Evolutionary conservation across 164 flowering plant species (phyloP).

Genomic region (Amborella trichopoda): DNA sequence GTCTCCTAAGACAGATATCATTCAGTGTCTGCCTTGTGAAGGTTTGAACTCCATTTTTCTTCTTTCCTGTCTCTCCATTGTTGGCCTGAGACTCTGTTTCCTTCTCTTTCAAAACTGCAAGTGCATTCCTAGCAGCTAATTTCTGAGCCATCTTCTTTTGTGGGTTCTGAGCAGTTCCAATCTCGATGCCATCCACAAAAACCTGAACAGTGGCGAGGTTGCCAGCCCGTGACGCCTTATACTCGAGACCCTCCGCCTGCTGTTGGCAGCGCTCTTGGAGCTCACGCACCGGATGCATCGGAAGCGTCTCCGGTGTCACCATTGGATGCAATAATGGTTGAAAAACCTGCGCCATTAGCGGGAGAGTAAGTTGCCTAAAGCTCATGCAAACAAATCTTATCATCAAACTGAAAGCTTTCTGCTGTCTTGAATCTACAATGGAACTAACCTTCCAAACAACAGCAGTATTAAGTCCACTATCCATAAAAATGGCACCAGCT

Average conservation of each 20-base stretch:
- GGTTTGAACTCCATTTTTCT: slow-evolving; percentile 60
- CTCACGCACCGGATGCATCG: slow-evolving; percentile 98
- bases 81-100: slow-evolving; percentile 42
- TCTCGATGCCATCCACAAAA: slow-evolving; percentile 79
- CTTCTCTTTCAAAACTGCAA: slow-evolving; percentile 72
- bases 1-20: slow-evolving; percentile 84
- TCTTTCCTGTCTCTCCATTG: slow-evolving; percentile 42
- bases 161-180: slow-evolving; percentile 85
- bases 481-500: slow-evolving; percentile 95
- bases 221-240: slow-evolving; percentile 77
- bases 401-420: background rate
- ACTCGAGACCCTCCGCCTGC: slow-evolving; percentile 97
- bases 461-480: slow-evolving; percentile 58
- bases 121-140: slow-evolving; percentile 94
- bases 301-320: slow-evolving; percentile 99
- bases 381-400: background rate
- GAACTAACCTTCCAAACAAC: slow-evolving; percentile 80
- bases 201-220: slow-evolving; percentile 96
- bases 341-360: slow-evolving; percentile 85
- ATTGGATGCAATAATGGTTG: slow-evolving; percentile 84
- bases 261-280: slow-evolving; percentile 98
- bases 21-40: slow-evolving; percentile 92
- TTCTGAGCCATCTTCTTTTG: slow-evolving; percentile 99
- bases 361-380: background rate
- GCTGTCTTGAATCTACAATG: background rate